Base-by-base conservation (phyloP, 192 early-diverging fungal genomes). In the Gryganskiella cystojenkinii region DNA sequence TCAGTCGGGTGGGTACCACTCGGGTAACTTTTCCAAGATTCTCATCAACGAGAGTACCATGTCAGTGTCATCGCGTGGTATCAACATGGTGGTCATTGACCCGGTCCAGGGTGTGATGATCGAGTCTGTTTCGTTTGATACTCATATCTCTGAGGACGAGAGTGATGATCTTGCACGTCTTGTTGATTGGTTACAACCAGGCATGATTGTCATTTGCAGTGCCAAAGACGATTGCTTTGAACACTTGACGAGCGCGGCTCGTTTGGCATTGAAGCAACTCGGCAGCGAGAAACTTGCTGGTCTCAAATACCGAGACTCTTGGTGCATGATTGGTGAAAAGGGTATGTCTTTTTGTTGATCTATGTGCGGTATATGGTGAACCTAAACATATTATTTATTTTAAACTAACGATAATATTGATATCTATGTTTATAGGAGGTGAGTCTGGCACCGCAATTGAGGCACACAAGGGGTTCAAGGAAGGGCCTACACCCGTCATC, bases 271-370 rank as follows among this genome's bases (percentile, higher is more conserved):
- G 50, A 89, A 89, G 52, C 54, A 76, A 11, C 69, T 95, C 0
- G 93, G 93, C 1, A 82, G 86, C 31, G 60, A 61, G 1, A 57
- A 60, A 17, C 84, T 92, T 55, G 74, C 79, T 1, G 35, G 89
- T 5, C 46, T 92, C 24, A 50, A 79, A 24, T 93, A 91, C 66
- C 87, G 92, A 42, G 93, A 95, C 67, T 92, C 92, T 31, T 95
- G 87, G 86, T 91, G 88, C 45, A 45, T 95, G n/a, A 89, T 95
- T 83, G 88, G 89, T 2, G 85, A 90, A 61, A 93, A 93, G 70
- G 89, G 89, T 51, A 86, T 84, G 24, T 30, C 14, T 8, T 7
- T 14, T 34, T 10, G 3, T 44, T 44, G 20, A 11, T 42, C 13
- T 37, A 20, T 19, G 42, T 20, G 55, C 55, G 9, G 3, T n/a